Percentiles rank a stretch among this genome's conserved stretches.
phyloP scores from a whole-genome alignment of 257 asterid genomes.

The Mitragyna speciosa region DNA sequence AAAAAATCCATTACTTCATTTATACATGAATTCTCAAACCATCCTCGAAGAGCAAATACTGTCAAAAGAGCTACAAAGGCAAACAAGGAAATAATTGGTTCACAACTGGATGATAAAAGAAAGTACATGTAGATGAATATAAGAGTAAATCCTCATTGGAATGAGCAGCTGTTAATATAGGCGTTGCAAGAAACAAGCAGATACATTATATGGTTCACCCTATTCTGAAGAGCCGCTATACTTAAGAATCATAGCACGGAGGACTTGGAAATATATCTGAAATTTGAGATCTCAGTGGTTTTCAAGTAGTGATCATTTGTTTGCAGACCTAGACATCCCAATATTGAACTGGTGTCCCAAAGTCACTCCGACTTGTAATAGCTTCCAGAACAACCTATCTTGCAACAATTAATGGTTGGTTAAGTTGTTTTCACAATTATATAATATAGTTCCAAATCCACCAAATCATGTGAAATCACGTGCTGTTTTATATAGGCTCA shows the following conservation, averaged over 20 bases:
- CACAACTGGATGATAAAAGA: background rate
- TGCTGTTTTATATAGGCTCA: background rate
- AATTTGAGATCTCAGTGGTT: background rate
- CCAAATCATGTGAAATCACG: background rate
- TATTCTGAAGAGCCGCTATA: background rate
- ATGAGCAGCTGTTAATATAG: background rate
- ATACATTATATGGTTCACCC: background rate
- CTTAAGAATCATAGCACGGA: background rate
- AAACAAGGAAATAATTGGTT: slow-evolving; percentile 21
- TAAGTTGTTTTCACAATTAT: background rate
- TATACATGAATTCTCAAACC: slow-evolving; percentile 52
- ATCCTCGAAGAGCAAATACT: slow-evolving; percentile 76
- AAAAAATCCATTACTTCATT: slow-evolving; percentile 36
- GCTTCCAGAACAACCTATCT: background rate
- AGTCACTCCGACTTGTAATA: background rate
- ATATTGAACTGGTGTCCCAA: background rate
- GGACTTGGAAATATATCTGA: background rate
- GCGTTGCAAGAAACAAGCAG: background rate
- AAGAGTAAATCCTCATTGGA: background rate
- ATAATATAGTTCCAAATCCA: background rate
- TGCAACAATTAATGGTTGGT: background rate
- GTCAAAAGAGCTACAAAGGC: slow-evolving; percentile 71
- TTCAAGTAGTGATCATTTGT: background rate
- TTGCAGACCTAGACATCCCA: background rate
- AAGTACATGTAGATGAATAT: background rate